Conservation (phyloP, 2,329 filamentous ascomycete species). For the Colletotrichum sp. region DNA sequence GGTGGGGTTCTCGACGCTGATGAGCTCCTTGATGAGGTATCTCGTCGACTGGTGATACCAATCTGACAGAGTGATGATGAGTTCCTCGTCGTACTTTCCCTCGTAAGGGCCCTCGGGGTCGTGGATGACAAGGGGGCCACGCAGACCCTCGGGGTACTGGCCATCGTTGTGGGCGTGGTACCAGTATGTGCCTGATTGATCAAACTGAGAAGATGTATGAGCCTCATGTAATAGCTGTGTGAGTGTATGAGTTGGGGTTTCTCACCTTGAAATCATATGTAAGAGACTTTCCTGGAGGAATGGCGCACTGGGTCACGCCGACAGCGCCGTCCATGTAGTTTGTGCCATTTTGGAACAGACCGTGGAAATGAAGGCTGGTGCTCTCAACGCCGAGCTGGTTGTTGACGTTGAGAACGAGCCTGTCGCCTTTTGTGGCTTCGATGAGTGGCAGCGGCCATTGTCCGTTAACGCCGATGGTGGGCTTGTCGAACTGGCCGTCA, state of each 20-base stretch:
- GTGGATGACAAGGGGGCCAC: slow-evolving; percentile 60
- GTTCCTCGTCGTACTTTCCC: slow-evolving; percentile 55
- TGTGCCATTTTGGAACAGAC: slow-evolving; percentile 63
- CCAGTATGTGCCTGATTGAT: slow-evolving; percentile 53
- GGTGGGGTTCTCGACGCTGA: slow-evolving; percentile 50
- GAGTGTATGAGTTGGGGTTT: not conserved
- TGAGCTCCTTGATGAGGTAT: slow-evolving; percentile 49
- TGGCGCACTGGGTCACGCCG: slow-evolving; percentile 61
- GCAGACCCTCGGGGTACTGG: slow-evolving; percentile 64
- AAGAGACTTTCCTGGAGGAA: slow-evolving; percentile 57
- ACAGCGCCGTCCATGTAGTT: slow-evolving; percentile 65
- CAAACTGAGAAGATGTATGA: slow-evolving; percentile 6
- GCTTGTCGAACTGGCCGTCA: slow-evolving; percentile 60
- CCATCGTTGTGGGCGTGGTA: slow-evolving; percentile 55
- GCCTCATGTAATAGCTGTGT: not conserved
- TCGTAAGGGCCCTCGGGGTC: slow-evolving; percentile 55
- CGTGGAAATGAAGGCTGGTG: slow-evolving; percentile 65
- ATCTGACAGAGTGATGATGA: slow-evolving; percentile 62
- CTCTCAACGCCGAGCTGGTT: slow-evolving; percentile 57
- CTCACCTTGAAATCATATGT: slow-evolving; percentile 62
- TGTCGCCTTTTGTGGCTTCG: slow-evolving; percentile 59
- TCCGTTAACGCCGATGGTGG: slow-evolving; percentile 69
- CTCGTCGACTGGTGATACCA: slow-evolving; percentile 66
- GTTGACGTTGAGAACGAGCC: slow-evolving; percentile 50
- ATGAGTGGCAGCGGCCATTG: slow-evolving; percentile 69